phyloP scores from a whole-genome alignment of 1,284 basidiomycete genomes.

The Anthracocystis setariae region DNA sequence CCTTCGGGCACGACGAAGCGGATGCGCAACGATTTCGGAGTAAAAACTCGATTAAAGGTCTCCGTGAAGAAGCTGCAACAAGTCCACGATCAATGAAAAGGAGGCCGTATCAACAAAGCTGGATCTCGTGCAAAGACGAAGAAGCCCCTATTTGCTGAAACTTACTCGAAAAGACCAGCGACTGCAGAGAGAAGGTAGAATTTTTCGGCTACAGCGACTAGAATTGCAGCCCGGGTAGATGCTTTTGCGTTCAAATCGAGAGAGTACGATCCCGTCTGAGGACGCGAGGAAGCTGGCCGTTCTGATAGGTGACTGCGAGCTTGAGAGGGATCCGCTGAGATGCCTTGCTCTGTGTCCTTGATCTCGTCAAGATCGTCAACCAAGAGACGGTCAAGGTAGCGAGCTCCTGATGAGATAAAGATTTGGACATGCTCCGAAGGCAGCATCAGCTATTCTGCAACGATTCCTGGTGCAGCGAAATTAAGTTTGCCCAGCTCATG shows the following conservation, averaged over 20 bases:
- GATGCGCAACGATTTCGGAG: constrained; percentile 79
- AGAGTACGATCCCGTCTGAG: constrained; percentile 54
- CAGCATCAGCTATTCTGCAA: background rate
- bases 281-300: constrained; percentile 76
- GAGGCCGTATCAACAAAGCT: background rate
- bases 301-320: constrained; percentile 4
- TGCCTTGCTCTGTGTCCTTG: background rate
- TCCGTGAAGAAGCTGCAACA: constrained; percentile 82
- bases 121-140: no score
- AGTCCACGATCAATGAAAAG: constrained; percentile 31
- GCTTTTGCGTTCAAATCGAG: constrained; percentile 32
- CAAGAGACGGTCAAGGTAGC: constrained; percentile 79
- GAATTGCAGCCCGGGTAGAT: constrained; percentile 34
- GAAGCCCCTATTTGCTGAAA: no score
- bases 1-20: constrained; percentile 78
- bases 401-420: constrained; percentile 73
- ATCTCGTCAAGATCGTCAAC: constrained; percentile 76
- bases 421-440: background rate
- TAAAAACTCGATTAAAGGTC: constrained; percentile 72
- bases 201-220: constrained; percentile 70
- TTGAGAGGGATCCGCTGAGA: background rate
- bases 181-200: constrained; percentile 87
- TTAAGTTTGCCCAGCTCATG: no score
- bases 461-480: no score
- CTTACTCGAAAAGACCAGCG: constrained; percentile 82